A percentile compares a stretch with the other conserved stretches of the same genome.
These are phyloP conservation scores for Penicillium sclerotiorum DNA, from an alignment of 2,329 filamentous ascomycete species.

Conservation along the genomic window DNA sequence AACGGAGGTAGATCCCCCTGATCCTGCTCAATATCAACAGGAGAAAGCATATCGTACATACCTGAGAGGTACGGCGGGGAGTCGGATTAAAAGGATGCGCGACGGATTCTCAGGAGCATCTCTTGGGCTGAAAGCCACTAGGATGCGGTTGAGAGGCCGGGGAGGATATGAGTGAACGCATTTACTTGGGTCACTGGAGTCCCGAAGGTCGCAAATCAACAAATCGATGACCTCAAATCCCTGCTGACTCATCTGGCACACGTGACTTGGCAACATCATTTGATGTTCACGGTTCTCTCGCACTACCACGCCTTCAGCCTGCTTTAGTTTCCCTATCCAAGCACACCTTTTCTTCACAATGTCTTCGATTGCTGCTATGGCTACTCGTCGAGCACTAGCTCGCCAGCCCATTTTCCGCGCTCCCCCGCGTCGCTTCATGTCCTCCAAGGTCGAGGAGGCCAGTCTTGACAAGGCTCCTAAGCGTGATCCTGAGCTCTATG, in stretches of 20 bases:
- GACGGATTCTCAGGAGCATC: no score
- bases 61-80: no score
- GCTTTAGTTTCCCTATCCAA: slow-evolving; percentile 20
- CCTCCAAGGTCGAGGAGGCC: slow-evolving; percentile 51
- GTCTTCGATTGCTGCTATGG: slow-evolving; percentile 47
- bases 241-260: slow-evolving; percentile 21
- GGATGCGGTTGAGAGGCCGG: no score
- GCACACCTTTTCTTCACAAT: slow-evolving; percentile 31
- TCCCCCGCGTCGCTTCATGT: slow-evolving; percentile 42
- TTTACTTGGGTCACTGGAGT: not conserved
- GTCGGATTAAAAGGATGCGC: no score
- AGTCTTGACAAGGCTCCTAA: slow-evolving; percentile 65
- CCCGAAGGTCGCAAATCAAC: not conserved
- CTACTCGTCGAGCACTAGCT: slow-evolving; percentile 45
- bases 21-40: no score
- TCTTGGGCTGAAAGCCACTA: no score
- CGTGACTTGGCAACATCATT: slow-evolving; percentile 36
- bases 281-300: slow-evolving; percentile 34
- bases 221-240: slow-evolving; percentile 10
- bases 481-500: slow-evolving; percentile 74
- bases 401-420: slow-evolving; percentile 46
- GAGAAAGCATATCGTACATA: no score
- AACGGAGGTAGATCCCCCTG: not conserved
- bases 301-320: slow-evolving; percentile 27
- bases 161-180: not conserved